A percentile compares a stretch with the other conserved stretches of the same genome.
phyloP scores from a whole-genome alignment of 495 filamentous ascomycete genomes.

The Neurospora hispaniola region DNA sequence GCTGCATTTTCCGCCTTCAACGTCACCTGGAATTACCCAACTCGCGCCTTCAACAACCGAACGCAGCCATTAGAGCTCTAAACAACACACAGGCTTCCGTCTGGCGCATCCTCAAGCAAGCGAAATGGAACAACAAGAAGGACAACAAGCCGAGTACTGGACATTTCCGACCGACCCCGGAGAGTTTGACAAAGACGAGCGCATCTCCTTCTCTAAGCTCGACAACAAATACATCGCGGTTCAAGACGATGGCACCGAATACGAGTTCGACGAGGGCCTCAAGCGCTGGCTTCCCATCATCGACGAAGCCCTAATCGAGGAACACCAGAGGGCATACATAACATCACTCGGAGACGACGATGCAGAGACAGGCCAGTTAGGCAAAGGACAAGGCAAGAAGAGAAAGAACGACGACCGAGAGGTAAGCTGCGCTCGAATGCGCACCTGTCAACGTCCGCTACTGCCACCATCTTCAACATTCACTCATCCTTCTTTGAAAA shows the following conservation, averaged over 20 bases:
- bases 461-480: background rate
- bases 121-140: background rate
- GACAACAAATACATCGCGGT: conserved; percentile 77
- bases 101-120: background rate
- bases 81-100: background rate
- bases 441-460: conserved; percentile 10
- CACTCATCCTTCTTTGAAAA: background rate
- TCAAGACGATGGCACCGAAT: conserved; percentile 75
- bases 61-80: background rate
- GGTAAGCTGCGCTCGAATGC: conserved; percentile 36
- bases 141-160: conserved; percentile 17
- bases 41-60: background rate
- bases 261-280: conserved; percentile 60
- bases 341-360: conserved; percentile 44
- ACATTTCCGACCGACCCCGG: conserved; percentile 59
- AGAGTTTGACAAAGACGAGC: conserved; percentile 71
- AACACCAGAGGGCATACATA: conserved; percentile 65
- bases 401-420: conserved; percentile 62
- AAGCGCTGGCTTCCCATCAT: conserved; percentile 74
- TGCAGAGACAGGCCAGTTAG: conserved; percentile 35
- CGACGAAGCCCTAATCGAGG: conserved; percentile 68
- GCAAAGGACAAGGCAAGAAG: conserved; percentile 42
- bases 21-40: background rate
- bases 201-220: conserved; percentile 75
- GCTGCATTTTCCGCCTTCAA: background rate